Evolutionary conservation across 2,329 filamentous ascomycete genomes (phyloP), one percentile per base, ranked within the genome.

Genomic region (Dothistroma septosporum): DNA sequence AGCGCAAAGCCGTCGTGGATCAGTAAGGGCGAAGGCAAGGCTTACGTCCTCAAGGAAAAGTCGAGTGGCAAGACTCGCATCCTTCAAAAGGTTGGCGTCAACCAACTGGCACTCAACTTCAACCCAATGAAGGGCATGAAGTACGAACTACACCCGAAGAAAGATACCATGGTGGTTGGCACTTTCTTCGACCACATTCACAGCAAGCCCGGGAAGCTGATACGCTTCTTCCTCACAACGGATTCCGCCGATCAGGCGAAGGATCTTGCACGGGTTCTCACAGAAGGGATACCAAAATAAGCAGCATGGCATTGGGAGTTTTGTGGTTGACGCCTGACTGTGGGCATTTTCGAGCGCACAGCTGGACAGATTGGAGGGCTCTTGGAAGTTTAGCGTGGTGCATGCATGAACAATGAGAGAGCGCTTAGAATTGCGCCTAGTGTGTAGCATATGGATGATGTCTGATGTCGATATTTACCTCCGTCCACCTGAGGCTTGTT

Each of bases 11-110:
- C 81, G 68, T 83, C 79, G 56, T 95, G 89, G 89, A 78, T 81
- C 32, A 85, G 82, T 0, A 84, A 88, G 72, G 91, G 90, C 49
- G 78, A 90, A 8, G 91, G 91, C 0, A 82, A 85, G 11, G 77
- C 92, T 56, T 87, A 89, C 44, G 73, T 96, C 14, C 79, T 95
- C 63, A 88, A 88, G 75, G 83, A 93, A 77, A 89, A 90, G 73
- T 80, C 82, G 16, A 90, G 86, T 0, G 85, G 83, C 21, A 80
- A 82, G 31, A 83, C 87, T 4, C 85, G 91, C 46, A 77, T 94
- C 50, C 76, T 95, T 21, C 77, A 92, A 63, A 85, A 91, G 54
- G 85, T 85, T n/a, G 64, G 62, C 44, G 50, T 63, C 32, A 60
- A 60, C 44, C 59, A 59, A 49, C 52, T 59, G 19, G 60, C 60